phyloP scores from a whole-genome alignment of 2,329 filamentous ascomycete genomes.

The Phyllosticta capitalensis region DNA sequence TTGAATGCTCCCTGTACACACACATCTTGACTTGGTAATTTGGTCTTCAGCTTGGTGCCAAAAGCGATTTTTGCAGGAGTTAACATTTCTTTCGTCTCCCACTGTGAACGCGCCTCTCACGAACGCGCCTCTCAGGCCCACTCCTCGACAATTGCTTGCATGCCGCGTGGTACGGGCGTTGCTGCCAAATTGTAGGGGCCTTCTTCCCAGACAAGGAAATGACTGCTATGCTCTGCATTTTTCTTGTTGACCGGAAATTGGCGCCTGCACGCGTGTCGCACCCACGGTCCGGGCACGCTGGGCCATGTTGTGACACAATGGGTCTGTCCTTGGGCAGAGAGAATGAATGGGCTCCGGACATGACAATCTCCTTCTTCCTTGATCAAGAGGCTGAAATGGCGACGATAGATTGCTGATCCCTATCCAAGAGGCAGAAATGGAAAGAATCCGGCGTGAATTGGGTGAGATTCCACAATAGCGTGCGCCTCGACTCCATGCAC shows the following conservation, averaged over 20 bases:
- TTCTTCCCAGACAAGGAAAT: background rate
- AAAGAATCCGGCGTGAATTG: background rate
- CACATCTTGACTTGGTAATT: no score
- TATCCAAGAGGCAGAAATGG: background rate
- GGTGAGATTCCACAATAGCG: background rate
- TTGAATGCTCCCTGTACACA: no score
- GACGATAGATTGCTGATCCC: background rate
- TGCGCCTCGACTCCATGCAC: background rate
- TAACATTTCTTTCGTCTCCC: no score
- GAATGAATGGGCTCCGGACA: background rate
- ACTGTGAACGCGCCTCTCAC: no score
- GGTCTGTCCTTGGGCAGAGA: background rate
- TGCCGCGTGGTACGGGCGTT: slow-evolving; percentile 7
- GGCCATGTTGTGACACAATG: background rate
- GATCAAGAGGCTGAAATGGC: background rate
- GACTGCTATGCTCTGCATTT: background rate
- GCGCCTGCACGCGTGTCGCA: slow-evolving; percentile 2
- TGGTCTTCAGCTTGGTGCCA: no score
- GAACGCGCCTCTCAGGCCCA: background rate
- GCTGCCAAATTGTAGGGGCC: background rate
- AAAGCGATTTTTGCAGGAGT: no score
- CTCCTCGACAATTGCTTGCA: slow-evolving; percentile 4
- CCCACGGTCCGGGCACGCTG: slow-evolving; percentile 3
- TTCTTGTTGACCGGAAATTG: slow-evolving; percentile 9
- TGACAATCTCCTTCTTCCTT: background rate